Base-by-base conservation (phyloP, 768 basidiomycete genomes). In the Exidia glandulosa region DNA sequence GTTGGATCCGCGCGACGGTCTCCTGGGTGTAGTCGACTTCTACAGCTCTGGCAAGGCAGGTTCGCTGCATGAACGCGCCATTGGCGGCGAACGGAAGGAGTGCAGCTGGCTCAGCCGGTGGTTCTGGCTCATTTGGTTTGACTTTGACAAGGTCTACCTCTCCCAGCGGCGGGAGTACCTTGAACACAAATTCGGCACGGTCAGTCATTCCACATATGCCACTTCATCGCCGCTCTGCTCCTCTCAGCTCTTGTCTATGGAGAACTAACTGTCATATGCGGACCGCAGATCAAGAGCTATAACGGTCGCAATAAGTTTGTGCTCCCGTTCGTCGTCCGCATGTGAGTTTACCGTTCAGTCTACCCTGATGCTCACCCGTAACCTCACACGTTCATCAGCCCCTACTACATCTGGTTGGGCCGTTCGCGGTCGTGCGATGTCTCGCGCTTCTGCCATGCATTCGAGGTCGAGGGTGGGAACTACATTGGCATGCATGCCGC, bases 81-180 rank as follows among this genome's bases (percentile, higher is more conserved):
- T 87, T 36, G 85, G 85, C 1, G 83, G 83, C 0, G 75, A 75
- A 27, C 81, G 79, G 62, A 83, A 83, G 48, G 75, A 80, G 69
- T 77, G 82, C 70, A 74, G 80, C 0, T 88, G 84, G 83, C 73
- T 83, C 55, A 77, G 79, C n/a, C 76, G 86, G 3, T 83, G 84
- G 82, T 89, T 89, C 74, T 88, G 87, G 87, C 83, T 85, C 64
- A 84, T 84, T 47, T 88, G 83, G 83, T 81, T 80, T 63, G 79
- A 80, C 62, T 80, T 81, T 61, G 80, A 80, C 63, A 76, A 78
- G 64, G 77, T 83, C 34, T 80, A 76, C 16, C 69, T 81, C 9
- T 77, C 78, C 7, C 79, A 81, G 30, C 72, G 86, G 33, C 77
- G 86, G 23, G 81, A 85, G 57, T 90, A 89, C 69, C 77, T 90